Evolutionary conservation across 441 rosid species (phyloP), one percentile per base, ranked within the genome.

Genomic region (Croton laevigatus): DNA sequence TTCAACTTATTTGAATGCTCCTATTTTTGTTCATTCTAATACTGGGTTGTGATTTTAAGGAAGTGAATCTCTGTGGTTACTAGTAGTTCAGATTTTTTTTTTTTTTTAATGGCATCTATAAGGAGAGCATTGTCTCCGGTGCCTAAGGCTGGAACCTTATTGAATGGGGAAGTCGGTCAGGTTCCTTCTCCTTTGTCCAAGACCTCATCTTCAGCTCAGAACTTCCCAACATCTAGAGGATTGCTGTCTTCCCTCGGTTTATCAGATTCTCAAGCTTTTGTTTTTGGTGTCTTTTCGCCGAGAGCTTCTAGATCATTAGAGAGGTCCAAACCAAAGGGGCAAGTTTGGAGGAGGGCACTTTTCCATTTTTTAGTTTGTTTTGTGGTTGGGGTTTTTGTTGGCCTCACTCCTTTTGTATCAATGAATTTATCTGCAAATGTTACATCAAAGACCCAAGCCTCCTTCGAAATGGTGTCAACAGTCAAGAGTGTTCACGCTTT

Each of bases 111-210:
- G 93, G 86, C 91, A 62, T 86, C 91, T 60, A 80, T 88, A 66
- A 82, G 89, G 78, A 82, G 91, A 77, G 71, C 88, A 42, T 62
- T 80, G 75, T 84, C 89, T 62, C 90, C 94, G 0, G 80, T 89
- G 46, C 85, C 89, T 62, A 74, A 85, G 66, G 80, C 81, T 5
- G 90, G 89, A 60, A 64, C 76, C 58, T 70, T 71, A 23, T 44
- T 70, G 62, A 84, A 71, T 68, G 87, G 86, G 16, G 94, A 87
- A 72, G 87, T 82, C 64, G 76, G 78, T 71, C 78, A 76, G 7
- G 86, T 74, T 65, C 81, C 94, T 76, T 89, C 90, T 66, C 88
- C 91, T 16, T 70, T 89, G 70, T 85, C 94, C 8, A 87, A 82
- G 75, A 80, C 87, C 40, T 78, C 91, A 34, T 62, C 83, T 0